Conservation (phyloP, 257 asterid species). For the Nicotiana knightiana region DNA sequence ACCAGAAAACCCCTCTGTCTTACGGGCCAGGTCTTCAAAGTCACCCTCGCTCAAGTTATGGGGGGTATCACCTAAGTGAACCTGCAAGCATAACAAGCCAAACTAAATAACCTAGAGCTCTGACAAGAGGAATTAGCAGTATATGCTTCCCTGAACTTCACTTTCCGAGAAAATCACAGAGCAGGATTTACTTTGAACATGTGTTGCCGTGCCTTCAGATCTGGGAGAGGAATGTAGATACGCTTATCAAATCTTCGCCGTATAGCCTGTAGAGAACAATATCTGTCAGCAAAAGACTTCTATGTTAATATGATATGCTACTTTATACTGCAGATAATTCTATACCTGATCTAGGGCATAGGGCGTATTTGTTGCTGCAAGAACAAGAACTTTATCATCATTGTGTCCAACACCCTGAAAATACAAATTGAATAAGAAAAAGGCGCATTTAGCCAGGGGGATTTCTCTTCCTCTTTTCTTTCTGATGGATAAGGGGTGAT, state of each 20-base stretch:
- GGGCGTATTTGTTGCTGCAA: slow-evolving; percentile 98
- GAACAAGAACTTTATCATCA: slow-evolving; percentile 97
- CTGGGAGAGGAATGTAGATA: slow-evolving; percentile 94
- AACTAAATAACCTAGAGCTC: neutral
- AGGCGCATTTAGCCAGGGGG: neutral
- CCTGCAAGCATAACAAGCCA: slow-evolving; percentile 20
- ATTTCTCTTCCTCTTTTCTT: neutral
- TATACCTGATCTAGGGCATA: slow-evolving; percentile 95
- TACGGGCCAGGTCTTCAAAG: slow-evolving; percentile 40
- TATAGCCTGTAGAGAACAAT: slow-evolving; percentile 52
- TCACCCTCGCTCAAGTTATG: slow-evolving; percentile 45
- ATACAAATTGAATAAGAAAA: slow-evolving; percentile 8
- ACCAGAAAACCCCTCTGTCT: slow-evolving; percentile 52
- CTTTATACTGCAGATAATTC: neutral
- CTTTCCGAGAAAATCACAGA: neutral
- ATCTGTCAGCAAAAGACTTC: neutral
- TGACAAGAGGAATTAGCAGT: neutral
- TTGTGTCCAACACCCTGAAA: slow-evolving; percentile 93
- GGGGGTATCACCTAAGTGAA: slow-evolving; percentile 53
- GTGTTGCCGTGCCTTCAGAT: slow-evolving; percentile 86
- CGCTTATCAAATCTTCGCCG: slow-evolving; percentile 97
- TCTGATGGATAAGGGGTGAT: neutral
- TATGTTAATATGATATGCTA: neutral
- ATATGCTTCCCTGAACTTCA: neutral
- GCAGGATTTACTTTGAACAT: slow-evolving; percentile 73